A percentile compares a stretch with the other conserved stretches of the same genome.
These are phyloP conservation scores for Phytopythium oedochilum DNA, from an alignment of 352 stramenopile genomes.

Conservation along the genomic window DNA sequence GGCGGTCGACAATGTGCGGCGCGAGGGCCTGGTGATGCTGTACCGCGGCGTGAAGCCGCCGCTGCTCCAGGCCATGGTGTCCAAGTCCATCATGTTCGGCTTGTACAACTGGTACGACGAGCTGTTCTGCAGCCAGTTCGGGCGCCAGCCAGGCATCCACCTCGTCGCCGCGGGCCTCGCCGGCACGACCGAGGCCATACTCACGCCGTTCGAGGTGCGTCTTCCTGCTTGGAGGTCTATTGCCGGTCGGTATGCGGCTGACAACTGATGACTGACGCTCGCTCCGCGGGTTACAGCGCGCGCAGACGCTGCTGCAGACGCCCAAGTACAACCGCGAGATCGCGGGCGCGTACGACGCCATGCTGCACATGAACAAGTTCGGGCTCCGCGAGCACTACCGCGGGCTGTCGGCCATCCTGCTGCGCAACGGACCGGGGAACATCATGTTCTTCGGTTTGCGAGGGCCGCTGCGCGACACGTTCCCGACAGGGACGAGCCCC, in stretches of 20 bases:
- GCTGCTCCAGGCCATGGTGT: conserved; percentile 79
- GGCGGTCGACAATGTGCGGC: conserved; percentile 64
- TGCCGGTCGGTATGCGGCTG: neutral
- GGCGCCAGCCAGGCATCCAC: conserved; percentile 34
- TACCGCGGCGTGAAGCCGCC: conserved; percentile 85
- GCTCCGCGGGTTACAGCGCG: too few species aligned
- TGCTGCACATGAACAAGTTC: conserved; percentile 76
- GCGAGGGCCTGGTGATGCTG: conserved; percentile 55
- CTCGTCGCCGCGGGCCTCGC: conserved; percentile 58
- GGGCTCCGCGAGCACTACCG: conserved; percentile 81
- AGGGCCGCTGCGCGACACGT: conserved; percentile 59
- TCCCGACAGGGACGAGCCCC: conserved; percentile 44
- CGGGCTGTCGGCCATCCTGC: conserved; percentile 69
- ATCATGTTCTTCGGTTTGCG: conserved; percentile 85
- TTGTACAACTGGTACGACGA: conserved; percentile 87
- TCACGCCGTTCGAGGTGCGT: conserved; percentile 82
- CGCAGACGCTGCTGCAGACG: conserved; percentile 84
- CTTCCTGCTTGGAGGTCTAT: neutral
- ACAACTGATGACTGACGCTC: neutral
- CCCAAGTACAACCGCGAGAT: conserved; percentile 85
- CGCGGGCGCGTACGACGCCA: conserved; percentile 64
- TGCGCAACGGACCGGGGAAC: conserved; percentile 83
- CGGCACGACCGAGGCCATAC: conserved; percentile 76
- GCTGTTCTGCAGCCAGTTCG: conserved; percentile 38
- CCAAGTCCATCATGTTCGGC: conserved; percentile 89